Base-by-base conservation (phyloP, 176 grass and related monocot species). In the Olyra latifolia region DNA sequence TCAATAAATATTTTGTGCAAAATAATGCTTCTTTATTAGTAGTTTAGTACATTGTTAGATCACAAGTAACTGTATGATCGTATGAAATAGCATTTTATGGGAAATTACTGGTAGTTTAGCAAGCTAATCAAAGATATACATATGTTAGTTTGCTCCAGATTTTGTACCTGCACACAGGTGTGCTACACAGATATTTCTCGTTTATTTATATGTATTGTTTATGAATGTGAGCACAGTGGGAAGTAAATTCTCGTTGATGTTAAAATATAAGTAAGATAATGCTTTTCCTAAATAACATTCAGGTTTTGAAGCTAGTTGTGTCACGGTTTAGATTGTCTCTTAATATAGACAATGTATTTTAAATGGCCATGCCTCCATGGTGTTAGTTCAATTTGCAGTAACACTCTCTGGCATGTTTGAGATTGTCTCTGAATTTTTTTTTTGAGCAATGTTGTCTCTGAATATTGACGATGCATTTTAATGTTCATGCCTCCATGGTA, bases 281-380 rank as follows among this genome's bases (percentile, higher is more conserved):
- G 19, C 35, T 46, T 40, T 61, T 35, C 15, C 52, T 48, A 22
- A 29, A 43, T 82, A 63, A 62, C 43, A 76, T 69, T 76, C 30
- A 54, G 23, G 17, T 61, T 83, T 68, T 80, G 42, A 75, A 68
- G 19, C 30, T 53, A 10, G 20, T 74, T 61, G 42, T 13, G 8
- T 6, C 28, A 39, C 70, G 23, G 13, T 69, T 57, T 76, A 40
- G 56, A 28, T 45, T 83, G 59, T 64, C 56, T 69, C 3, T 77
- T 9, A 20, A 58, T 71, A 40, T 13, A 60, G 17, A 61, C 13
- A 71, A 69, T 43, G 50, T 15, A 5, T 50, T 23, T 29, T 72
- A 39, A 16, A 71, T 82, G 43, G 39, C 13, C 48, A 7, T 22
- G 38, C 15, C 1, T 53, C 29, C 52, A 38, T 0, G 0, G 44